Percentiles rank a stretch among this genome's conserved stretches.
phyloP scores from a whole-genome alignment of 2,329 filamentous ascomycete species.

The Emergomyces africanus region DNA sequence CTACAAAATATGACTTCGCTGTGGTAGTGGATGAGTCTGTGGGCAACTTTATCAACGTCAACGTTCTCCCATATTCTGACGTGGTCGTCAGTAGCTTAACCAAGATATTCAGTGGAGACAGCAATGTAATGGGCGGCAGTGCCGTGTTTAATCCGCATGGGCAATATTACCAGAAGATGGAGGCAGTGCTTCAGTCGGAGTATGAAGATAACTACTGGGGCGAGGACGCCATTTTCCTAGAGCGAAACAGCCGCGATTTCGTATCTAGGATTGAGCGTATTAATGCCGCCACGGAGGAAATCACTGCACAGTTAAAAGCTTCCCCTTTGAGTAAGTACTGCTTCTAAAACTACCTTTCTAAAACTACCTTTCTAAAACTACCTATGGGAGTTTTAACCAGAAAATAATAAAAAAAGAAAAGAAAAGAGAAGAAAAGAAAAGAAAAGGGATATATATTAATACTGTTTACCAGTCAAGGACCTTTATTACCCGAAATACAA shows the following conservation, averaged over 20 bases:
- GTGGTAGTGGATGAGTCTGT: constrained; percentile 94
- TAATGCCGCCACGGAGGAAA: constrained; percentile 71
- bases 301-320: constrained; percentile 56
- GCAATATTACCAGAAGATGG: constrained; percentile 59
- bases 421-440: no score
- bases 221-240: constrained; percentile 88
- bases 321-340: constrained; percentile 38
- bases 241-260: constrained; percentile 92
- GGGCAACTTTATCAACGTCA: constrained; percentile 90
- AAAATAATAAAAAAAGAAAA: background rate
- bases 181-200: constrained; percentile 47
- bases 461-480: constrained; percentile 47
- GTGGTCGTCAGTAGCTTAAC: constrained; percentile 90
- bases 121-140: constrained; percentile 93
- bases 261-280: constrained; percentile 67
- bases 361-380: background rate
- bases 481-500: constrained; percentile 81
- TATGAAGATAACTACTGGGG: constrained; percentile 90
- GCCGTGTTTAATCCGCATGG: constrained; percentile 52
- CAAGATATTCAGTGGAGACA: constrained; percentile 94
- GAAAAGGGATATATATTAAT: no score
- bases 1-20: constrained; percentile 73
- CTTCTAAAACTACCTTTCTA: background rate
- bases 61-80: constrained; percentile 80
- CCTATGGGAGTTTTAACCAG: background rate